phyloP scores from a whole-genome alignment of 2,329 filamentous ascomycete species.

The Claviceps pusilla region DNA sequence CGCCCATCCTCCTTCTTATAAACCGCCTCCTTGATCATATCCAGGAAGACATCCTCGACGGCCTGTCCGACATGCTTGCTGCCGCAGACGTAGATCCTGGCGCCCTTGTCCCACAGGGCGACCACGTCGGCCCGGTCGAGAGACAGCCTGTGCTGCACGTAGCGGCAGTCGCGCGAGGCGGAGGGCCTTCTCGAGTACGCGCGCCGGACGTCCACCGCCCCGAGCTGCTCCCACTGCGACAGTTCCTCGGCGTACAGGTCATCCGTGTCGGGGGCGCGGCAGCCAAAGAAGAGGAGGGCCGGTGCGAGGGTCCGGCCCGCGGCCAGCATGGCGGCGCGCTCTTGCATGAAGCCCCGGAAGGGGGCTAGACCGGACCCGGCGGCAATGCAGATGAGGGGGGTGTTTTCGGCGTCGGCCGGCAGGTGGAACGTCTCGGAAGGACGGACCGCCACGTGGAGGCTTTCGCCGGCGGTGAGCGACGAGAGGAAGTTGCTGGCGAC shows the following conservation, averaged over 20 bases:
- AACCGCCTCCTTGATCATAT: constrained; percentile 19
- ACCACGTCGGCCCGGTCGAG: constrained; percentile 21
- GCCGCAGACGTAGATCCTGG: constrained; percentile 52
- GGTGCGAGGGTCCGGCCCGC: constrained; percentile 40
- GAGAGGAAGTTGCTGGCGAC: constrained; percentile 48
- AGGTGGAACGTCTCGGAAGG: constrained; percentile 32
- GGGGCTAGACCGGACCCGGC: constrained; percentile 45
- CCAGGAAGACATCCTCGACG: constrained; percentile 25
- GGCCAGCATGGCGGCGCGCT: constrained; percentile 37
- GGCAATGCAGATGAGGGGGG: constrained; percentile 35
- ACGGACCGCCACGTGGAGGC: constrained; percentile 34
- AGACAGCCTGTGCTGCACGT: constrained; percentile 31
- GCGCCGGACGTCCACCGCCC: constrained; percentile 44
- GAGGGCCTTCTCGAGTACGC: constrained; percentile 37
- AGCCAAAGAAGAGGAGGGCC: constrained; percentile 52
- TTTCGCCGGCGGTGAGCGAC: constrained; percentile 27
- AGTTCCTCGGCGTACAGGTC: constrained; percentile 46
- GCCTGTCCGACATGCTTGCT: constrained; percentile 35
- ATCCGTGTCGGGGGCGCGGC: constrained; percentile 38
- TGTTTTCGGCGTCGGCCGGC: constrained; percentile 27
- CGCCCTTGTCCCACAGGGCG: constrained; percentile 26
- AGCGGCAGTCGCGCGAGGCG: constrained; percentile 30
- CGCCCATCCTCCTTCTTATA: constrained; percentile 6
- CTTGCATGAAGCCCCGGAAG: constrained; percentile 48
- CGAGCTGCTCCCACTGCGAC: constrained; percentile 41